Evolutionary conservation across 1,284 basidiomycete species (phyloP).

Genomic region (Microbotryum violaceum): DNA sequence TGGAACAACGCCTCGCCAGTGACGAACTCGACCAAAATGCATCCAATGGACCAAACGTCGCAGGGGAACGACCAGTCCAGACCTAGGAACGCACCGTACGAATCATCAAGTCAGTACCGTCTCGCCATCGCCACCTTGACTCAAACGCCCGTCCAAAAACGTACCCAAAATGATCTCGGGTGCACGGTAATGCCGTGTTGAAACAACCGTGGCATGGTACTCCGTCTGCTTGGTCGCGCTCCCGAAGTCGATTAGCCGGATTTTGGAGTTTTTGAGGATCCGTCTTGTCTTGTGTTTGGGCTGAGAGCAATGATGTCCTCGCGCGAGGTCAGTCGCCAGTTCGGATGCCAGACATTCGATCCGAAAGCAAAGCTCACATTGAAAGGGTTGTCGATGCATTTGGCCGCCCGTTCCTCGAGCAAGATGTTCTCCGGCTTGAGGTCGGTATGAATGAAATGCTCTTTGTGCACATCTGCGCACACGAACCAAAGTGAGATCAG

Average conservation of each 20-base stretch:
- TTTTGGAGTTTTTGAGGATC: constrained; percentile 79
- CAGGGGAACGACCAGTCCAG: constrained; percentile 98
- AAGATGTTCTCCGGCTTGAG: constrained; percentile 98
- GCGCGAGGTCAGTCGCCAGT: no score
- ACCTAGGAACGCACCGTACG: constrained; percentile 47
- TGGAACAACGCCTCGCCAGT: constrained; percentile 97
- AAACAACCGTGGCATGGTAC: constrained; percentile 96
- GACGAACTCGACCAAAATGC: constrained; percentile 97
- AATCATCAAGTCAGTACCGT: constrained; percentile 3
- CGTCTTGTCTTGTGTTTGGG: constrained; percentile 50
- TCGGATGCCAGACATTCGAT: no score
- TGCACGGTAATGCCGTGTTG: constrained; percentile 95
- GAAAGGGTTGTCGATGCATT: no score
- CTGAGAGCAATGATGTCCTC: constrained; percentile 2
- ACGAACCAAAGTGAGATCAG: not conserved
- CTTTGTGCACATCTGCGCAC: constrained; percentile 71
- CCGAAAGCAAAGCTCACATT: no score
- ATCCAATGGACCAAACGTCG: constrained; percentile 96
- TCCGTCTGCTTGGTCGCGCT: constrained; percentile 97
- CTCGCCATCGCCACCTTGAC: no score
- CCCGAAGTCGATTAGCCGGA: constrained; percentile 96
- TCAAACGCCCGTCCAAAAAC: constrained; percentile 33
- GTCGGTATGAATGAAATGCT: constrained; percentile 93
- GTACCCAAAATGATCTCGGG: constrained; percentile 96
- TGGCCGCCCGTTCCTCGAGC: constrained; percentile 69